A percentile compares a stretch with the other conserved stretches of the same genome.
Evolutionary conservation across 176 grass and related monocot species (phyloP).

Genomic region (Musa acuminata): DNA sequence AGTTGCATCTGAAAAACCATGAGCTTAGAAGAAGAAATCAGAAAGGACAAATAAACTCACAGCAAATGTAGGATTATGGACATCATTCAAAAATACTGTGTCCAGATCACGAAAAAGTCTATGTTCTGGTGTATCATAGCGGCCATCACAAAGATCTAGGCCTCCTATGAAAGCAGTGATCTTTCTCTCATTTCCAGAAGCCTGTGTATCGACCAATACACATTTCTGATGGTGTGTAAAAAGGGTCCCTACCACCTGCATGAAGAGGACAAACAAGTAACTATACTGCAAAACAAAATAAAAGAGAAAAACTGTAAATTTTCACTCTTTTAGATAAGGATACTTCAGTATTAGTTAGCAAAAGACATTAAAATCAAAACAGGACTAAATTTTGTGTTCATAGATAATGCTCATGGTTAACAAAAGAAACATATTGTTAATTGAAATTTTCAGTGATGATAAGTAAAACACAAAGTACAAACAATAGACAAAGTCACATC

Average conservation of each 20-base stretch:
- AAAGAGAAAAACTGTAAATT: neutral
- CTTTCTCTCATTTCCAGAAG: constrained; percentile 66
- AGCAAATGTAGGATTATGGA: constrained; percentile 81
- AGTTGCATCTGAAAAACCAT: neutral
- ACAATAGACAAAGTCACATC: neutral
- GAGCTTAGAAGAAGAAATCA: constrained; percentile 9
- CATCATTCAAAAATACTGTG: constrained; percentile 71
- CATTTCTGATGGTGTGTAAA: constrained; percentile 99
- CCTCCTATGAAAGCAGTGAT: constrained; percentile 88
- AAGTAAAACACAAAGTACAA: neutral
- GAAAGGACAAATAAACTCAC: constrained; percentile 43
- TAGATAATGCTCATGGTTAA: neutral
- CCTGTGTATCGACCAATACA: constrained; percentile 85
- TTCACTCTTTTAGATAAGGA: neutral
- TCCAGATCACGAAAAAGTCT: constrained; percentile 78
- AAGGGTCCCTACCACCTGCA: constrained; percentile 87
- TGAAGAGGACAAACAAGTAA: constrained; percentile 3
- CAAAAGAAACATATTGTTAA: neutral
- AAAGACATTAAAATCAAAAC: too few species aligned
- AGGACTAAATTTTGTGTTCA: too few species aligned
- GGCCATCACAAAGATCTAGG: constrained; percentile 93
- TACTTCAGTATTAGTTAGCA: neutral
- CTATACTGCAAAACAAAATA: constrained; percentile 9
- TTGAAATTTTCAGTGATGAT: neutral
- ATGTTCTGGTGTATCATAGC: constrained; percentile 93